Conservation (phyloP, 1,284 basidiomycete species). For the Singerocomus inundabilis region DNA sequence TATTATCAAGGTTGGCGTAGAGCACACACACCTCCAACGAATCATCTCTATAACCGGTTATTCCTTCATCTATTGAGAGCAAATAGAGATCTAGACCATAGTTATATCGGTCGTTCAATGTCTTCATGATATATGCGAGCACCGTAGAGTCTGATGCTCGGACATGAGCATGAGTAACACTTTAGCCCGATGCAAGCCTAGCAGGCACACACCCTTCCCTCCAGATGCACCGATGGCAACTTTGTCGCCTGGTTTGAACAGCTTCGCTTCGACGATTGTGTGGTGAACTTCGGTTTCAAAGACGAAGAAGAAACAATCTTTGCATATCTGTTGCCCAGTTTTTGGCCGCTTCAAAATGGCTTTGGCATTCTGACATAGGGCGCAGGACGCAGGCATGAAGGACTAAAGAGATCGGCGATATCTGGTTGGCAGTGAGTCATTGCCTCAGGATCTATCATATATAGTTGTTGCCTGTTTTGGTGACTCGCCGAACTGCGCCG, state of each 20-base stretch:
- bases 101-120: constrained; percentile 89
- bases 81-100: constrained; percentile 93
- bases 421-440: no score
- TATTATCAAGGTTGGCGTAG: neutral
- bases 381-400: constrained; percentile 68
- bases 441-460: no score
- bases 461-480: constrained; percentile 6
- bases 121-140: constrained; percentile 95
- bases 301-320: constrained; percentile 92
- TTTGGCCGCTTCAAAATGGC: constrained; percentile 95
- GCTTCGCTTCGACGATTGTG: constrained; percentile 77
- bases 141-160: constrained; percentile 86
- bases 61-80: constrained; percentile 98
- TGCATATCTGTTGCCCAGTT: constrained; percentile 96
- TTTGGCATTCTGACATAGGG: constrained; percentile 71
- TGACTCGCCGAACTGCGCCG: no score
- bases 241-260: constrained; percentile 90
- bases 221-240: constrained; percentile 98
- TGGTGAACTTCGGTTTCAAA: constrained; percentile 99
- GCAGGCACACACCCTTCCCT: constrained; percentile 75
- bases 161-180: constrained; percentile 1
- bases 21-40: constrained; percentile 76
- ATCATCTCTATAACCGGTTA: constrained; percentile 97
- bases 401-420: no score
- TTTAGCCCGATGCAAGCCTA: neutral